Evolutionary conservation across 495 filamentous ascomycete genomes (phyloP).

Genomic region (Elaphomyces granulatus): DNA sequence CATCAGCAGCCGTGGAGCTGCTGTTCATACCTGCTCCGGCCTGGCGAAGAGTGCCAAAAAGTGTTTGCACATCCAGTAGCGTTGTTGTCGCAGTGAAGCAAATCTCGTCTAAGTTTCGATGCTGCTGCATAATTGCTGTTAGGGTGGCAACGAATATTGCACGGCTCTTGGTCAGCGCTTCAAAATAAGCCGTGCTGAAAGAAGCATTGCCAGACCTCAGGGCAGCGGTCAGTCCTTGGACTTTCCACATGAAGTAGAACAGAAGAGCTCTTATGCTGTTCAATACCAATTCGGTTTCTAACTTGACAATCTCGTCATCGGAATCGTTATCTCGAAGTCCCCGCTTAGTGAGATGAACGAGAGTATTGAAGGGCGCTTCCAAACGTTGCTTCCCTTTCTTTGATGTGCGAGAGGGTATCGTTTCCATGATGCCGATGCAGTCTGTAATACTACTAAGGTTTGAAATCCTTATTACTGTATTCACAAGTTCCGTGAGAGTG

Average conservation of each 20-base stretch:
- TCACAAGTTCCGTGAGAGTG: constrained; percentile 53
- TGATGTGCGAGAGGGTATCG: constrained; percentile 22
- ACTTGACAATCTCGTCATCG: constrained; percentile 46
- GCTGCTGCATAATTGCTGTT: constrained; percentile 45
- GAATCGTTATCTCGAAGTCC: constrained; percentile 43
- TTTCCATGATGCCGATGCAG: constrained; percentile 58
- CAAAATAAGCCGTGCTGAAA: constrained; percentile 40
- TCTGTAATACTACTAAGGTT: constrained; percentile 72
- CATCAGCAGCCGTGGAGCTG: constrained; percentile 23
- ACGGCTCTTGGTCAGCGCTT: constrained; percentile 28
- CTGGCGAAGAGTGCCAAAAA: constrained; percentile 58
- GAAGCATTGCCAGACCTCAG: constrained; percentile 24
- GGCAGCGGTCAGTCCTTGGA: constrained; percentile 34
- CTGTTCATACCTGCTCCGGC: constrained; percentile 24
- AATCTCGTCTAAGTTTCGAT: constrained; percentile 51
- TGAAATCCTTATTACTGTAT: constrained; percentile 69
- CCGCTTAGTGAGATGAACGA: constrained; percentile 53
- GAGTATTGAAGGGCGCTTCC: constrained; percentile 45
- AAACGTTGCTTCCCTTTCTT: constrained; percentile 33
- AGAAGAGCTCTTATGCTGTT: constrained; percentile 57
- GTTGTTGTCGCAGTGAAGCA: constrained; percentile 59
- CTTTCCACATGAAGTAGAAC: constrained; percentile 95
- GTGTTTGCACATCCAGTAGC: constrained; percentile 65
- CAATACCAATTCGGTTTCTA: constrained; percentile 61
- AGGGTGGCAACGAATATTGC: constrained; percentile 44